A percentile compares a stretch with the other conserved stretches of the same genome.
These are phyloP conservation scores for Cystobasidium slooffiae DNA, from an alignment of 1,284 basidiomycete species.

Conservation along the genomic window DNA sequence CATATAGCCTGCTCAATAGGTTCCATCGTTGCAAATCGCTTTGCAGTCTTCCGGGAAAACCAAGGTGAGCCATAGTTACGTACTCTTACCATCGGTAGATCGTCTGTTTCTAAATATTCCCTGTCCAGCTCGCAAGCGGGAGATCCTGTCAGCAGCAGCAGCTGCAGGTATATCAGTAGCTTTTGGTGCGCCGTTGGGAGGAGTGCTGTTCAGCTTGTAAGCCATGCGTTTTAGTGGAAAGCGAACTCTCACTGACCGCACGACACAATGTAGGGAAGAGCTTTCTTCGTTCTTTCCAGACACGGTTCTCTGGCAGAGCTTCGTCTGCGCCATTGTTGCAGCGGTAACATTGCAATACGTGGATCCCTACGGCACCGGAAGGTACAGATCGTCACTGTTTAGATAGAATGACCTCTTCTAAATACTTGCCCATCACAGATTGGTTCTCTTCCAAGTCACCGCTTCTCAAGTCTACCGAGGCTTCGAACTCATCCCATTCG, in stretches of 20 bases:
- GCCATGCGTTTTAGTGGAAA: not conserved
- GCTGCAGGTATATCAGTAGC: constrained; percentile 65
- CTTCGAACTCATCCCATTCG: constrained; percentile 54
- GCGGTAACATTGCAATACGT: constrained; percentile 63
- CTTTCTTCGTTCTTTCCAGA: constrained; percentile 90
- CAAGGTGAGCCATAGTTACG: constrained; percentile 45
- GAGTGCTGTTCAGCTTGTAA: constrained; percentile 70
- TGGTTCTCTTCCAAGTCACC: constrained; percentile 85
- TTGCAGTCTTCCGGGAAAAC: constrained; percentile 70
- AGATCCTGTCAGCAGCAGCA: constrained; percentile 88
- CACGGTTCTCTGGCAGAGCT: constrained; percentile 62
- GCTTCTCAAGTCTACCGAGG: constrained; percentile 69
- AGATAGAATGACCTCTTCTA: constrained; percentile 62
- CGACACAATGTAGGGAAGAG: constrained; percentile 60
- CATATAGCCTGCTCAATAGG: constrained; percentile 95
- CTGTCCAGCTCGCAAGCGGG: constrained; percentile 75
- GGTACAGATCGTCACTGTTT: constrained; percentile 23
- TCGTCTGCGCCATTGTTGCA: constrained; percentile 94
- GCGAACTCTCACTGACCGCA: not conserved
- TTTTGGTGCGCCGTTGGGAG: constrained; percentile 91
- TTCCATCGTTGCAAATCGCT: constrained; percentile 86
- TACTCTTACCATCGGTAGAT: not conserved
- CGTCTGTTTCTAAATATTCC: too few species aligned
- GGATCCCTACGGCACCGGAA: constrained; percentile 80
- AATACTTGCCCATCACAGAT: constrained; percentile 54